Evolutionary conservation across 2,329 filamentous ascomycete species (phyloP), one percentile per base, ranked within the genome.

Genomic region (Pyricularia pennisetigena): DNA sequence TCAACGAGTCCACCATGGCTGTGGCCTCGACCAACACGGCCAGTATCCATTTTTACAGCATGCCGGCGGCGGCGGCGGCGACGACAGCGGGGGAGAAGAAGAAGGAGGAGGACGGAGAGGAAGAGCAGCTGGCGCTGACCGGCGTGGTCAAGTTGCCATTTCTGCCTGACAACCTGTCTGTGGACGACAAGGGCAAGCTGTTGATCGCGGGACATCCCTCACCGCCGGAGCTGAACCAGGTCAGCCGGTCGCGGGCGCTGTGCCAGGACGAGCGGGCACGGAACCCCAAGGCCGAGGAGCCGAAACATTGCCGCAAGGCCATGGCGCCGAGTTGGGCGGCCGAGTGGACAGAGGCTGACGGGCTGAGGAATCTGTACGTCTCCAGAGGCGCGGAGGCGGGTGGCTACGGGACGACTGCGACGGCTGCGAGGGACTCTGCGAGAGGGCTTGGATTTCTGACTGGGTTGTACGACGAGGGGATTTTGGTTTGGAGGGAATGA

Each of bases 161-260:
- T 69, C 32, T 78, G 7, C 76, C 79, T 0, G 80, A 82, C 69
- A 82, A 82, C 62, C 73, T 82, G 12, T 77, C 77, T 0, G 65
- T 74, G 3, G 73, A 75, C 66, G 26, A 71, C 41, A 54, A 75
- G 67, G 71, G 72, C 64, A 74, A 73, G n/a, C 75, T 82, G 23
- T 69, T 80, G 10, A 76, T 79, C 23, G 77, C 80, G 0, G 80
- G 80, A 0, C 80, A 82, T 32, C 76, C 79, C 1, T 75, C 81
- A 64, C 66, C 76, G 1, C 75, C 76, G 0, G 73, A 74, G 2
- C 70, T 80, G 12, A 69, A 57, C 1, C 74, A 74, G 59, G 81
- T 77, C 63, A 70, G 76, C 0, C 32, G 70, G 4, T 74, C 74
- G 8, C 76, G 79, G 0, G 73, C 75, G 32, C 68, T 78, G 2